Base-by-base conservation (phyloP, 805 yeast species). In the Kurtzmaniella cleridarum region DNA sequence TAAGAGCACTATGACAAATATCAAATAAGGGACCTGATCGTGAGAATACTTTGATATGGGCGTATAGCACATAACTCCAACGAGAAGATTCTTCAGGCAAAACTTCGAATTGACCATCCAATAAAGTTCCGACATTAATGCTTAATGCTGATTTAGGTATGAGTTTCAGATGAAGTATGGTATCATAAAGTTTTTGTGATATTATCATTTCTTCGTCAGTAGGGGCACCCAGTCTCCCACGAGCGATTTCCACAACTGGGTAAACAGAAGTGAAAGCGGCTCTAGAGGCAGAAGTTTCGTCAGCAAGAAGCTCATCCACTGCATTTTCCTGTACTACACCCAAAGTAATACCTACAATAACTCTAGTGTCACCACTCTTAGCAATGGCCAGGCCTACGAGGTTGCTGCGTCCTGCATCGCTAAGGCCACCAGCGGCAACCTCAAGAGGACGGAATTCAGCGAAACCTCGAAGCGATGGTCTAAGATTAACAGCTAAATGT, bases 11-110 rank as follows among this genome's bases (percentile, higher is more conserved):
- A 78, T 89, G 83, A 34, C 85, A 81, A 9, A 82, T 60, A 51
- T 89, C 96, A 50, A 79, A 81, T 20, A 84, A 63, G 2, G 96
- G 95, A 0, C 95, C 95, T 1, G 86, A 71, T 41, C 93, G 75
- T 35, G 91, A 81, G 48, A 85, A 81, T 0, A 89, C 88, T 48
- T 82, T 80, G 30, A 88, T 68, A 48, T 79, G 78, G 3, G 91
- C 90, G 52, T 79, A 78, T 26, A 90, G 58, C 3, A 83, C 85
- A 49, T 51, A 66, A 33, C 60, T 50, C 45, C 56, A 62, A n/a
- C 44, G 34, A 41, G 54, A 54, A 28, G 39, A 45, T 29, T 47
- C 42, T 32, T 50, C 55, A 4, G 47, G 53, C n/a, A 49, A 57
- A 3, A 56, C 59, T 23, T 55, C 51, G 23, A 53, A 48, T 10